Evolutionary conservation across 768 basidiomycete genomes (phyloP).

Genomic region (Amylocystis lapponica): DNA sequence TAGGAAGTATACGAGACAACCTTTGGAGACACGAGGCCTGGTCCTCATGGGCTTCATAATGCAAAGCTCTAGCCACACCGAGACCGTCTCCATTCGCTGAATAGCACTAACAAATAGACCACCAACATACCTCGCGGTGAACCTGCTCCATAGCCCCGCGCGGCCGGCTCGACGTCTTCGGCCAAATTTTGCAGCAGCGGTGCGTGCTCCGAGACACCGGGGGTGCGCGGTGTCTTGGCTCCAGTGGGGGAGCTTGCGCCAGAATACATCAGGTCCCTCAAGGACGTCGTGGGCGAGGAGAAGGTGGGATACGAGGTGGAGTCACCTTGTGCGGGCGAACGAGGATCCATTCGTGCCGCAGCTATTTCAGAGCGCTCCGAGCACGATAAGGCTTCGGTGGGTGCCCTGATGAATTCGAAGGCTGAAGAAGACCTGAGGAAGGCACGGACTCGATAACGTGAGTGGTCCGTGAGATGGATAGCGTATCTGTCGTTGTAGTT

Average conservation of each 20-base stretch:
- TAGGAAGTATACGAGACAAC: too few species aligned
- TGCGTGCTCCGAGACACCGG: slow-evolving; percentile 7
- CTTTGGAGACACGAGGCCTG: too few species aligned
- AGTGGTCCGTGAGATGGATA: too few species aligned
- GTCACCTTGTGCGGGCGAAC: too few species aligned
- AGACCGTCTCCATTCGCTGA: not conserved
- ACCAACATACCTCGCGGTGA: slow-evolving; percentile 6
- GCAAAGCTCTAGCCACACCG: not conserved
- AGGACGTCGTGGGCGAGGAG: slow-evolving; percentile 1
- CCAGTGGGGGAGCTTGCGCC: slow-evolving; percentile 10
- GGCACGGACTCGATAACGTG: too few species aligned
- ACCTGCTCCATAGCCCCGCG: slow-evolving; percentile 5
- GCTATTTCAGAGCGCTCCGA: too few species aligned
- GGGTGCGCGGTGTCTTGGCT: slow-evolving; percentile 13
- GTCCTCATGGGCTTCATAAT: not conserved
- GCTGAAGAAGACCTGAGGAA: too few species aligned
- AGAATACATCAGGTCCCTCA: slow-evolving; percentile 1
- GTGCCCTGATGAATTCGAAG: too few species aligned
- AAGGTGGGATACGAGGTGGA: slow-evolving; percentile 1
- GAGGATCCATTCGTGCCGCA: too few species aligned
- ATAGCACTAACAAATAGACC: not conserved
- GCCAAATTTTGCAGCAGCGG: slow-evolving; percentile 6
- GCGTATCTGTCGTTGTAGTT: too few species aligned
- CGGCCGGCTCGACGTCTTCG: slow-evolving; percentile 1
- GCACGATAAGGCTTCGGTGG: too few species aligned